A percentile compares a stretch with the other conserved stretches of the same genome.
Evolutionary conservation across 208 protist genomes (phyloP).

Genomic region (Borovskyia barvae): DNA sequence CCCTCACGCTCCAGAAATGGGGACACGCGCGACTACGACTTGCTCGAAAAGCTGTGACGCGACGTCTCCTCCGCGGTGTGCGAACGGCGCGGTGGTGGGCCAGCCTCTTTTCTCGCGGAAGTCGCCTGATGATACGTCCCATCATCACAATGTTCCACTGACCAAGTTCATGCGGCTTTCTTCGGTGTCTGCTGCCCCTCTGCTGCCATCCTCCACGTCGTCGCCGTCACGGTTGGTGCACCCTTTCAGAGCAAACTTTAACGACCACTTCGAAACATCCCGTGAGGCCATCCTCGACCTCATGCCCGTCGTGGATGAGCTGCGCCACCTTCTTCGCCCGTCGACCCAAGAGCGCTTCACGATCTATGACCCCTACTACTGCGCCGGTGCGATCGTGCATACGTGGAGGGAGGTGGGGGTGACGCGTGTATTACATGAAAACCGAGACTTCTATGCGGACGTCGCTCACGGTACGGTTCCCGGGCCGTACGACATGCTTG

Average conservation of each 20-base stretch:
- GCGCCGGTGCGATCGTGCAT: conserved; percentile 50
- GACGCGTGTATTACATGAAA: conserved; percentile 73
- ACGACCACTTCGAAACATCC: conserved; percentile 85
- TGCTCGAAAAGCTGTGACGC: no score
- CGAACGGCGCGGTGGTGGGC: no score
- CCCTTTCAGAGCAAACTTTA: conserved; percentile 68
- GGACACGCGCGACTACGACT: no score
- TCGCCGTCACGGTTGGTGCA: conserved; percentile 14
- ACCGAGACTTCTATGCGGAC: conserved; percentile 83
- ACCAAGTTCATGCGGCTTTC: no score
- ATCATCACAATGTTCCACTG: no score
- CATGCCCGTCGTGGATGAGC: conserved; percentile 41
- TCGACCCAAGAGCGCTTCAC: conserved; percentile 47
- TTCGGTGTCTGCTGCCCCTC: not conserved
- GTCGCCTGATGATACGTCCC: no score
- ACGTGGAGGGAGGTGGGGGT: conserved; percentile 59
- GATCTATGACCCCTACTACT: conserved; percentile 91
- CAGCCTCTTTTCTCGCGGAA: no score
- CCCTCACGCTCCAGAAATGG: no score
- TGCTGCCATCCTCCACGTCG: not conserved
- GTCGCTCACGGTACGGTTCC: conserved; percentile 45
- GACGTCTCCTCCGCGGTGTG: no score
- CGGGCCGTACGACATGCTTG: conserved; percentile 66
- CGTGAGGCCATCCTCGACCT: conserved; percentile 56
- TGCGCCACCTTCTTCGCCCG: conserved; percentile 54